Conservation (phyloP, 768 basidiomycete species). For the Dentipellis fragilis region DNA sequence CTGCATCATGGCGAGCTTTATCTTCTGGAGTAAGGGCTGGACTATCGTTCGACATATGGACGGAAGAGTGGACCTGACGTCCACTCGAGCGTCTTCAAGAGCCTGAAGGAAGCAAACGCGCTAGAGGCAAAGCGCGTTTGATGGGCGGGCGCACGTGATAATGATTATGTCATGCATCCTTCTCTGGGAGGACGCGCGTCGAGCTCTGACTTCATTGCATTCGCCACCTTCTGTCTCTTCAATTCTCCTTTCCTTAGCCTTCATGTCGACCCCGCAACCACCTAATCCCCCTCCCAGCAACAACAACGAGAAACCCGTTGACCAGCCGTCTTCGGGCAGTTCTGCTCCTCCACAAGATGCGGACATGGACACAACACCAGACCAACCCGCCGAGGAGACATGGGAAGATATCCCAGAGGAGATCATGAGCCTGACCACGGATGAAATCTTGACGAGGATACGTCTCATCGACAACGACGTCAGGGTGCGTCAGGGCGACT, state of each 20-base stretch:
- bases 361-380: slow-evolving; percentile 69
- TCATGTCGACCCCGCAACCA: slow-evolving; percentile 4
- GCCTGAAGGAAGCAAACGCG: background rate
- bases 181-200: slow-evolving; percentile 6
- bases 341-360: slow-evolving; percentile 21
- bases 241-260: slow-evolving; percentile 6
- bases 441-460: slow-evolving; percentile 84
- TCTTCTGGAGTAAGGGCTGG: slow-evolving; percentile 48
- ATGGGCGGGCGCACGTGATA: background rate
- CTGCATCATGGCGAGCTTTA: slow-evolving; percentile 56
- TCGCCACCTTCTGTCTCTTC: background rate
- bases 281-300: slow-evolving; percentile 22
- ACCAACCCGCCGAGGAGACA: slow-evolving; percentile 62
- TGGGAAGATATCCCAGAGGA: slow-evolving; percentile 92
- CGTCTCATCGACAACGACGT: slow-evolving; percentile 95
- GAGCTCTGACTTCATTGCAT: background rate
- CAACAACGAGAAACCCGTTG: slow-evolving; percentile 27
- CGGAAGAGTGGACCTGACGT: background rate
- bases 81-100: background rate
- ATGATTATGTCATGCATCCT: background rate
- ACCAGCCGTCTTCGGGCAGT: slow-evolving; percentile 23
- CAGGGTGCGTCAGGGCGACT: slow-evolving; percentile 43
- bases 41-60: slow-evolving; percentile 29
- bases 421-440: slow-evolving; percentile 64
- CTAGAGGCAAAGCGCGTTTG: background rate